Evolutionary conservation across 495 filamentous ascomycete genomes (phyloP), one percentile per base, ranked within the genome.

Genomic region (Achaetomiella virescens): DNA sequence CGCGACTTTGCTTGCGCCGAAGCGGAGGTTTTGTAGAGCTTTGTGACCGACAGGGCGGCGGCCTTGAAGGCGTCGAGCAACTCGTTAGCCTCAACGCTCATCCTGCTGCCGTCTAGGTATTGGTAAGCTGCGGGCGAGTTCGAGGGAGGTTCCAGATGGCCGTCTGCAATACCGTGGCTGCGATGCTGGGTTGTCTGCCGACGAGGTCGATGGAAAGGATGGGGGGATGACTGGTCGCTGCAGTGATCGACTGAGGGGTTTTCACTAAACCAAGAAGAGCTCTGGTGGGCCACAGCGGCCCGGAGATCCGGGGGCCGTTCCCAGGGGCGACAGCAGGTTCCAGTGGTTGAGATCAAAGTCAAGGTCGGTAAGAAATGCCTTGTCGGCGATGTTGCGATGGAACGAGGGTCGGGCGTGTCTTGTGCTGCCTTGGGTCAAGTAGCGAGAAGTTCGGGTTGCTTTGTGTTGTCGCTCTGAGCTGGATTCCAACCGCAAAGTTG

Each of bases 31-130:
- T 96, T 96, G 74, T 97, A 97, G 27, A 99, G 84, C 59, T 91
- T 92, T 44, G 95, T 97, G 49, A 97, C 91, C 3, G 95, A 95
- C 20, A 97, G 77, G 14, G 95, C 95, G 21, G 95, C 95, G 36
- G 85, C 81, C 67, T 88, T 91, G 79, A 99, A 99, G 50, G 88
- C 84, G 49, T 91, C 85, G 44, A 95, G 80, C 38, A 97, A 82
- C 64, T 93, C 89, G 12, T 86, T 80, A 22, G 85, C 83, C 54
- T 88, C 88, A 52, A 22, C 38, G 52, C 57, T 71, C 67, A 70
- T 71, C 24, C 31, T 38, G 43, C 8, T n/a, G 7, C 4, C 33
- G n/a, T 17, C 18, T 38, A 11, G 3, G 6, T 25, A 25, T 42
- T 24, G 53, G 11, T 21, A 18, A 21, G 17, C 17, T 27, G 31